A percentile compares a stretch with the other conserved stretches of the same genome.
Conservation (phyloP, 371 early-diverging fungal species). For the Blakeslea trispora region DNA sequence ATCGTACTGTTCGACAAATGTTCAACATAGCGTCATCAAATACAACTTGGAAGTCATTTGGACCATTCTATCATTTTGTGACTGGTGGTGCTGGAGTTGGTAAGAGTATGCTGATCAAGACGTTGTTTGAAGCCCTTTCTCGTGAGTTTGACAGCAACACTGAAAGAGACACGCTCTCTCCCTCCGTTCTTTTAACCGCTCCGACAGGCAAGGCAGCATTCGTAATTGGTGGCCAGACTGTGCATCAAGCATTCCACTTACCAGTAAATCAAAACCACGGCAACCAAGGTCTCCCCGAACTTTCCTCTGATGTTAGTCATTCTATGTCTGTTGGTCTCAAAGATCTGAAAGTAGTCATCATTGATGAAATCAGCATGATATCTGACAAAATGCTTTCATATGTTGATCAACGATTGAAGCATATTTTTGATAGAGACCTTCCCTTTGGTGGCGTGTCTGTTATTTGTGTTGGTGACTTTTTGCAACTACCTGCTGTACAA, state of each 20-base stretch:
- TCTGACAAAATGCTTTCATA: not conserved
- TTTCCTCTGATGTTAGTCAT: constrained; percentile 1
- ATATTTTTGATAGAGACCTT: not conserved
- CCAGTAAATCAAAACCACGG: not conserved
- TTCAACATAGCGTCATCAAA: no score
- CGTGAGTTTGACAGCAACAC: constrained; percentile 1
- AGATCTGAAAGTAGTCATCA: constrained; percentile 1
- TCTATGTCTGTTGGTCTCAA: not conserved
- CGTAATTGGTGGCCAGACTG: not conserved
- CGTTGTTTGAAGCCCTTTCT: constrained; percentile 5
- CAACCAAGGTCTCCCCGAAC: no score
- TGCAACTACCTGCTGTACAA: constrained; percentile 13
- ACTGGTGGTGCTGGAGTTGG: constrained; percentile 12
- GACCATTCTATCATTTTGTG: not conserved
- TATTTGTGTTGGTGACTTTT: constrained; percentile 10
- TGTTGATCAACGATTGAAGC: not conserved
- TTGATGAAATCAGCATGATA: constrained; percentile 6
- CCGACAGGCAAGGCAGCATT: constrained; percentile 14
- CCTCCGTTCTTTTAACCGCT: constrained; percentile 11
- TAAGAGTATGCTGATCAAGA: constrained; percentile 9
- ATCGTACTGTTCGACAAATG: not conserved
- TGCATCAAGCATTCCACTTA: constrained; percentile 1
- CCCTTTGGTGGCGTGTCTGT: constrained; percentile 5
- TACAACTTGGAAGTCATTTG: no score
- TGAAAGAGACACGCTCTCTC: constrained; percentile 5